Evolutionary conservation across 805 yeast species (phyloP), one percentile per base, ranked within the genome.

Genomic region (Suhomyces pyralidae): DNA sequence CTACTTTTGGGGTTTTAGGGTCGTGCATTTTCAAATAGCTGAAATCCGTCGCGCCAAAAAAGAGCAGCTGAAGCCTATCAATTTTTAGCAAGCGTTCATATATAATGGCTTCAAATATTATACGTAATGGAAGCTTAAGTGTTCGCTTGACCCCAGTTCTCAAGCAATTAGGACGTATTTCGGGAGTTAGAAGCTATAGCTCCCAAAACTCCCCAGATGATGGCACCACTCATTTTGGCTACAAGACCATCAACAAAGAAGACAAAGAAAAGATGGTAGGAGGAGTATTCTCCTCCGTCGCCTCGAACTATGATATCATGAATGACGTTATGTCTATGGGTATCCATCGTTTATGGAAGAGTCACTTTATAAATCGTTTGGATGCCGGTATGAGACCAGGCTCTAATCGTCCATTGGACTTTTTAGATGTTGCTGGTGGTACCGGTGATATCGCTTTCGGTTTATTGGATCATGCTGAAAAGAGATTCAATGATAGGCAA

Each of bases 391-490:
- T 83, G 76, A 81, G 98, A 65, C 93, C 96, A 5, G 96, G 93
- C 45, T 81, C 83, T 12, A 68, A 74, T 12, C 81, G 85, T 58
- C 97, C 97, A 3, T 76, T 94, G 61, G 82, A 85, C 53, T 93
- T 94, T 64, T 79, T 94, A 57, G 99, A 94, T 70, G 98, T 94
- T 52, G 99, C 99, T 25, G 99, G 99, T 54, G 99, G 99, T 22
- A 90, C 98, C 9, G 99, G 99, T 46, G 99, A 94, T 66, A 93
- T 94, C 70, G 99, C 99, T 1, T 90, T 90, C 71, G 96, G 99
- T 2, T 79, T 94, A 57, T 77, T 94, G 56, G 97, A 91, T 63
- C 97, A 94, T 70, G 98, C 98, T 8, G 84, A 86, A 57, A 71
- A 77, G 40, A 82, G 84, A 56, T 90, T 84, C 65, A 85, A 87